phyloP scores from a whole-genome alignment of 208 protist genomes.

The Endotrypanum monterogeii region DNA sequence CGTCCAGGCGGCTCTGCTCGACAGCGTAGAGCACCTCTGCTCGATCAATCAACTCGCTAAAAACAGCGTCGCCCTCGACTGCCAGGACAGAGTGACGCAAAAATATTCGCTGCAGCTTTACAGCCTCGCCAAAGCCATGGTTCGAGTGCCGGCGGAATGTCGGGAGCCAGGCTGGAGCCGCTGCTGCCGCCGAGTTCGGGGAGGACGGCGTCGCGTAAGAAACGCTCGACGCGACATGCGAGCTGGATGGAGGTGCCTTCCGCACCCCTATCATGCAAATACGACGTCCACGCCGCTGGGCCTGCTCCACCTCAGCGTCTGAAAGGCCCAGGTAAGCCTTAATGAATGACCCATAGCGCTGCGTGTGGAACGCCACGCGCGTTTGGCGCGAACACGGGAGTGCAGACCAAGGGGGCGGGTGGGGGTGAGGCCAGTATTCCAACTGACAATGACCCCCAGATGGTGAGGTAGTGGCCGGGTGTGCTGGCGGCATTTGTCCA shows the following conservation, averaged over 20 bases:
- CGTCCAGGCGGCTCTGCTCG: constrained; percentile 31
- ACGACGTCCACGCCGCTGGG: constrained; percentile 45
- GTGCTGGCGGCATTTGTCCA: background rate
- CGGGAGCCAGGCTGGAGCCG: background rate
- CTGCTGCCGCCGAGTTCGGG: background rate
- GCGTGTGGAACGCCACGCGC: constrained; percentile 51
- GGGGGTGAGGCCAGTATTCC: constrained; percentile 27
- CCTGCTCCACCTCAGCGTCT: constrained; percentile 47
- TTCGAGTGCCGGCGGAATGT: constrained; percentile 1
- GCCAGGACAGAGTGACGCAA: constrained; percentile 77
- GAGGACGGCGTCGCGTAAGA: background rate
- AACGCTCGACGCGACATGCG: constrained; percentile 3
- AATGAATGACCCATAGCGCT: constrained; percentile 73
- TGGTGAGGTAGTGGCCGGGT: background rate
- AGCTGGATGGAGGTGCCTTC: constrained; percentile 16
- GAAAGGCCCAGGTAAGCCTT: constrained; percentile 67
- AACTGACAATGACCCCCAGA: background rate
- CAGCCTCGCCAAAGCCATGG: constrained; percentile 10
- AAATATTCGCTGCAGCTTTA: constrained; percentile 48
- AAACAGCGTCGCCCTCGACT: constrained; percentile 85
- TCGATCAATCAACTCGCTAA: constrained; percentile 58
- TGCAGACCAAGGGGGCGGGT: constrained; percentile 18
- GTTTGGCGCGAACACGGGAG: constrained; percentile 25
- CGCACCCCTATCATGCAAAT: constrained; percentile 70
- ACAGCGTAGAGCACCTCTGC: constrained; percentile 43